phyloP scores from a whole-genome alignment of 371 early-diverging fungal genomes.

The Actinomortierella ambigua region DNA sequence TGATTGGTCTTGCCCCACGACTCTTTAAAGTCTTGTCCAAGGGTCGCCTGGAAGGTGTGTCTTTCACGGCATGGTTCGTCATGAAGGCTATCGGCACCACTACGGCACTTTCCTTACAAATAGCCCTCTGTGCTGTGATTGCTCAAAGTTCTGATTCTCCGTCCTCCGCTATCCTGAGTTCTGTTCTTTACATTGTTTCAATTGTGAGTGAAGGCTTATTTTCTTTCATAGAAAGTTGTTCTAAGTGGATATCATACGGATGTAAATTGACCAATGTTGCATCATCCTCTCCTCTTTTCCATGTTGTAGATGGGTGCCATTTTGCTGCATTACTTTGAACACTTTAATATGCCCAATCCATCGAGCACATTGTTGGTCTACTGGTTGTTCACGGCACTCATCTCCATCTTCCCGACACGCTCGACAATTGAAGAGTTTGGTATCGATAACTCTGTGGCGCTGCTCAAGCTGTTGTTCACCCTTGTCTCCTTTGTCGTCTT shows the following conservation, averaged over 20 bases:
- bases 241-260: background rate
- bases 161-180: slow-evolving; percentile 26
- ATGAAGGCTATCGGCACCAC: background rate
- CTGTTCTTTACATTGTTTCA: slow-evolving; percentile 2
- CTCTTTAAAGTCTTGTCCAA: slow-evolving; percentile 3
- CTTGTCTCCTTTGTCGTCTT: slow-evolving; percentile 56
- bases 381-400: slow-evolving; percentile 63
- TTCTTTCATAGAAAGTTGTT: background rate
- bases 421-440: slow-evolving; percentile 28
- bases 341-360: slow-evolving; percentile 60
- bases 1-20: slow-evolving; percentile 1
- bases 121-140: slow-evolving; percentile 10
- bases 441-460: slow-evolving; percentile 44
- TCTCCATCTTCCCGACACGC: slow-evolving; percentile 58
- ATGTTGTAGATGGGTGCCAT: slow-evolving; percentile 52
- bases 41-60: slow-evolving; percentile 1
- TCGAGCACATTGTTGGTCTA: slow-evolving; percentile 70
- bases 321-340: slow-evolving; percentile 66
- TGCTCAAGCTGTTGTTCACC: slow-evolving; percentile 45
- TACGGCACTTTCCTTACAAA: slow-evolving; percentile 9
- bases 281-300: background rate
- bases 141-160: background rate
- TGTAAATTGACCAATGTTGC: slow-evolving; percentile 11
- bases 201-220: background rate
- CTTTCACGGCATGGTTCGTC: background rate